Evolutionary conservation across 345 rosid species (phyloP), one percentile per base, ranked within the genome.

Genomic region (Erucastrum elatum): DNA sequence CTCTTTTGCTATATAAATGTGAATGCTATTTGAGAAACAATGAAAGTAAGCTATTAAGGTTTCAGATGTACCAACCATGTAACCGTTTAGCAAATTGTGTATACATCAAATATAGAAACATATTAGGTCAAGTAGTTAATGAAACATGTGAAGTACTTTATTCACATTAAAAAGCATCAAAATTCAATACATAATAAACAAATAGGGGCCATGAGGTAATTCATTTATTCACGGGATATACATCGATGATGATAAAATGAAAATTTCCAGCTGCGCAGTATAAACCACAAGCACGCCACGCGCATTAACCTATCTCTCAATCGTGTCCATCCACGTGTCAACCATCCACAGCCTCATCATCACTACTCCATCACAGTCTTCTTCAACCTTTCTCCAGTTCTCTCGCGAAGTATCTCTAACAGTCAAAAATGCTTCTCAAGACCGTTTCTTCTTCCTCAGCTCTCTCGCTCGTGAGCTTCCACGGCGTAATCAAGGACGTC

Each of bases 271-370:
- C n/a, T n/a, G n/a, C n/a, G n/a, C n/a, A n/a, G n/a, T n/a, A n/a
- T n/a, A n/a, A 51, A 87, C 79, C 77, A 79, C 63, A 49, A 41
- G 81, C 37, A 64, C 1, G 83, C 83, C 96, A 93, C 97, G 85
- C 94, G 84, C 86, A 62, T 75, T 4, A 5, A 11, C 9, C 16
- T 27, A 68, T 72, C 44, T 70, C 60, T 44, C 73, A 66, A 87
- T 89, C 87, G 0, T 2, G 1, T 61, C 84, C 93, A 77, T 83
- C 79, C 91, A 91, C 90, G 82, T 84, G 76, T 78, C 68, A 0
- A 0, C 0, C 29, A 87, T 90, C 87, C 68, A 12, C 77, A 63
- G 86, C 87, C 13, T 77, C 82, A 74, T 75, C 77, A 61, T 53
- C 55, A 46, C 2, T 27, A 1, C 5, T 37, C 4, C 49, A 10